Evolutionary conservation across 371 early-diverging fungal genomes (phyloP), one percentile per base, ranked within the genome.

Genomic region (Lichtheimia hyalospora): DNA sequence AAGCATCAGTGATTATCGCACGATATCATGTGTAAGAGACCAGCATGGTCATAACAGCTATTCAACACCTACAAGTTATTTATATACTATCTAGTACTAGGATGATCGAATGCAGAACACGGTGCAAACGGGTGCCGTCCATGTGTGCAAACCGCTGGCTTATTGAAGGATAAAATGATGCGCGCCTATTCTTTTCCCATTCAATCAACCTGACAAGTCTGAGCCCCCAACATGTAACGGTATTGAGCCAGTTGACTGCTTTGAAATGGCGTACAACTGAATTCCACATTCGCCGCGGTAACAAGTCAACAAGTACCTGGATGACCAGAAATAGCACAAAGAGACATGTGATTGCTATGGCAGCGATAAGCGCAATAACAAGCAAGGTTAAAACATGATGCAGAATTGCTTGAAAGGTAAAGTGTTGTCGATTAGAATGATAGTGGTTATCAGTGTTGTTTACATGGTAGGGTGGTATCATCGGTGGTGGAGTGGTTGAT

Each of bases 171-270:
- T 63, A 63, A 66, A 71, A 71, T 2, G 69, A 61, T 10, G 71
- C 61, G 23, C 75, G 57, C 25, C 71, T 69, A 16, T 59, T 63
- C 18, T 67, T 69, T 34, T 75, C 71, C 75, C 75, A 75, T 43
- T 75, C 75, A 18, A 72, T 70, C 40, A 75, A 61, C 42, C 63
- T 57, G 1, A 71, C 66, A 12, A 75, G 63, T 15, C 68, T 70
- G 18, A 64, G 41, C 52, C 70, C 68, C 13, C 68, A 24, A 14
- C 54, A 49, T 24, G 59, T 65, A 0, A 69, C 27, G 13, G 65
- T 24, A 0, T 42, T 49, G 7, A 71, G 59, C 71, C 72, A 75
- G 49, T 75, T 66, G 15, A 71, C 53, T 13, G 42, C 39, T 15
- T 23, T 24, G 5, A 64, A 34, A 44, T 58, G 60, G 6, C 48